phyloP scores from a whole-genome alignment of 768 basidiomycete species.

The Tephrocybe sp. region DNA sequence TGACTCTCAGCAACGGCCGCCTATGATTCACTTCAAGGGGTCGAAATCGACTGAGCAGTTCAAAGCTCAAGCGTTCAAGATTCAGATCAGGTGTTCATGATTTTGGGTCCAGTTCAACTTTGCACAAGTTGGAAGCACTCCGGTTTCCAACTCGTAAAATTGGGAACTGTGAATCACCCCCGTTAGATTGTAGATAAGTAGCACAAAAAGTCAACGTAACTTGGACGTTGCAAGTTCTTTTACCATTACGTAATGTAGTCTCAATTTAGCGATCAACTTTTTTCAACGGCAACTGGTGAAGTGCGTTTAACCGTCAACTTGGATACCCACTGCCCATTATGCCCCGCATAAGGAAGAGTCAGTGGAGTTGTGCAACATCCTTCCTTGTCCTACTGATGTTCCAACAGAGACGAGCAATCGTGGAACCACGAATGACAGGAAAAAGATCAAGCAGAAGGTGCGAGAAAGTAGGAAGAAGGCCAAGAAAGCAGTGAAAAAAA shows the following conservation, averaged over 20 bases:
- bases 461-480: conserved; percentile 77
- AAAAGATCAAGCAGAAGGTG: conserved; percentile 73
- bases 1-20: too few species aligned
- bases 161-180: too few species aligned
- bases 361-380: not conserved
- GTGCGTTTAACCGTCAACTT: not conserved
- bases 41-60: too few species aligned
- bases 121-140: too few species aligned
- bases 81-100: too few species aligned
- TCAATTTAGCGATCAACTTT: conserved; percentile 4
- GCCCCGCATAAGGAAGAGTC: conserved; percentile 20
- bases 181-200: too few species aligned
- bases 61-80: too few species aligned
- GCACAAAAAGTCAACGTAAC: not conserved
- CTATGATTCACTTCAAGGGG: too few species aligned
- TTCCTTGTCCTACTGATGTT: not conserved
- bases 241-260: not conserved
- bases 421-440: conserved; percentile 67
- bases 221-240: not conserved
- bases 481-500: conserved; percentile 74
- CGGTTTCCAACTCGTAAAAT: too few species aligned
- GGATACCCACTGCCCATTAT: not conserved
- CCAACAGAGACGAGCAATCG: conserved; percentile 82
- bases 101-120: too few species aligned
- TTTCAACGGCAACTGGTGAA: not conserved